These are phyloP conservation scores for Penicillium canariense DNA, from an alignment of 495 filamentous ascomycete genomes.

Conservation along the genomic window DNA sequence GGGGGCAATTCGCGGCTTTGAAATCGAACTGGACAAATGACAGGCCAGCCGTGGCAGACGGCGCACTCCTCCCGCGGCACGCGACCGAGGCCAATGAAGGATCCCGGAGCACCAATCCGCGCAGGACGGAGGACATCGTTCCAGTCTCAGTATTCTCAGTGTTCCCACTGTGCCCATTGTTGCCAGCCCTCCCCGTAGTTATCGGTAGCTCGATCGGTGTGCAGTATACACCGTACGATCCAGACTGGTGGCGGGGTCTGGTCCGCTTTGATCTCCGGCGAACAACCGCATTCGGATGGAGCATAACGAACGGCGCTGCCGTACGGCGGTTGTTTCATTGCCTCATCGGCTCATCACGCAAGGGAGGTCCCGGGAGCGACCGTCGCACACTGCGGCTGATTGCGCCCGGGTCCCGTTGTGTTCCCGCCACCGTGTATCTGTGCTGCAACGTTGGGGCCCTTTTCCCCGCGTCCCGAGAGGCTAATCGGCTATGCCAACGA, in stretches of 20 bases:
- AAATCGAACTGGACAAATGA: background rate
- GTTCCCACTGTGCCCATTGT: background rate
- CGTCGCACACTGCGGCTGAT: background rate
- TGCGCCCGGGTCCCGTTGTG: background rate
- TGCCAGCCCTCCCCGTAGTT: no score
- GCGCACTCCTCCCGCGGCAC: background rate
- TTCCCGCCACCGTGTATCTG: constrained; percentile 1
- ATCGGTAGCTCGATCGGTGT: no score
- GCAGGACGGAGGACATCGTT: background rate
- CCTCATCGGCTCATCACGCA: background rate
- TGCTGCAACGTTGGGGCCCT: constrained; percentile 26
- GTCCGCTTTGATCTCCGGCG: background rate
- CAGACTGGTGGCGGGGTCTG: background rate
- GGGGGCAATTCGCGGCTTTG: background rate
- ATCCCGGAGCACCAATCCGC: background rate
- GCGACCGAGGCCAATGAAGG: background rate
- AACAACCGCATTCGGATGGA: background rate
- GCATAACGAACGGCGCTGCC: background rate
- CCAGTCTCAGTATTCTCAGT: background rate
- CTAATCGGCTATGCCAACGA: constrained; percentile 2
- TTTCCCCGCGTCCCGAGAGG: constrained; percentile 20
- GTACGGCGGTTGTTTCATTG: background rate
- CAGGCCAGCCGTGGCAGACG: background rate
- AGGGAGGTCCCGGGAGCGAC: background rate
- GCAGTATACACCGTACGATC: background rate